Percentiles rank a stretch among this genome's conserved stretches.
phyloP scores from a whole-genome alignment of 208 protist genomes.

The Leptomonas seymouri region DNA sequence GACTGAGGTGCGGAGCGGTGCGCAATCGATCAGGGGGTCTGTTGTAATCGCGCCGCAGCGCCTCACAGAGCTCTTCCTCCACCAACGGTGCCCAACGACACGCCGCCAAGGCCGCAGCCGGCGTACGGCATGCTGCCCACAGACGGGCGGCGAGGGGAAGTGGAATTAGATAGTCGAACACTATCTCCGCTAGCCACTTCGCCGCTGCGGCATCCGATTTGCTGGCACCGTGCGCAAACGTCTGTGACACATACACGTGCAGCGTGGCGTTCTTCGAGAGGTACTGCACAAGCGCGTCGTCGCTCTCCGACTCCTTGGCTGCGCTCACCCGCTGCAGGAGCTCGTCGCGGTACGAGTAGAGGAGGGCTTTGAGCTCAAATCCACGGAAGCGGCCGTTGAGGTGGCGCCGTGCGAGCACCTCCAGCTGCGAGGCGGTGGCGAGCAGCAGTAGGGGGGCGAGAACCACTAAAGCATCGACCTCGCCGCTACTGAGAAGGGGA shows the following conservation, averaged over 20 bases:
- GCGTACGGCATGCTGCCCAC: constrained; percentile 35
- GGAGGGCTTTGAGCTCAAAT: constrained; percentile 57
- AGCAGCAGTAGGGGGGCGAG: constrained; percentile 55
- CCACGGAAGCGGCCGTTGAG: constrained; percentile 44
- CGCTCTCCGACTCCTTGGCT: background rate
- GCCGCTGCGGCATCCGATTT: constrained; percentile 2
- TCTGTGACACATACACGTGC: constrained; percentile 35
- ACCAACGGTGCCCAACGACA: constrained; percentile 57
- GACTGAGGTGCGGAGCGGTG: constrained; percentile 51
- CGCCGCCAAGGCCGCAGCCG: constrained; percentile 29
- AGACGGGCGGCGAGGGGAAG: constrained; percentile 27
- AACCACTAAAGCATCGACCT: constrained; percentile 44
- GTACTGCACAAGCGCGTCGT: constrained; percentile 39
- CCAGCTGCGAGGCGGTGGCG: constrained; percentile 46
- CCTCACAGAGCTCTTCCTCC: constrained; percentile 61
- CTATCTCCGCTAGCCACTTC: constrained; percentile 17
- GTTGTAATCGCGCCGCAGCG: constrained; percentile 34
- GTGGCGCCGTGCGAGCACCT: constrained; percentile 38
- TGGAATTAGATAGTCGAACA: constrained; percentile 55
- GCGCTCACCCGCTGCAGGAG: constrained; percentile 28
- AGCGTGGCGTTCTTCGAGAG: constrained; percentile 36
- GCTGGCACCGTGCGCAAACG: background rate
- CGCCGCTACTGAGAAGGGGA: constrained; percentile 7
- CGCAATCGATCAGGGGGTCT: constrained; percentile 35
- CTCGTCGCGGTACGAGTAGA: constrained; percentile 40